Conservation (phyloP, 1,284 basidiomycete species). For the Ustanciosporium gigantosporum region DNA sequence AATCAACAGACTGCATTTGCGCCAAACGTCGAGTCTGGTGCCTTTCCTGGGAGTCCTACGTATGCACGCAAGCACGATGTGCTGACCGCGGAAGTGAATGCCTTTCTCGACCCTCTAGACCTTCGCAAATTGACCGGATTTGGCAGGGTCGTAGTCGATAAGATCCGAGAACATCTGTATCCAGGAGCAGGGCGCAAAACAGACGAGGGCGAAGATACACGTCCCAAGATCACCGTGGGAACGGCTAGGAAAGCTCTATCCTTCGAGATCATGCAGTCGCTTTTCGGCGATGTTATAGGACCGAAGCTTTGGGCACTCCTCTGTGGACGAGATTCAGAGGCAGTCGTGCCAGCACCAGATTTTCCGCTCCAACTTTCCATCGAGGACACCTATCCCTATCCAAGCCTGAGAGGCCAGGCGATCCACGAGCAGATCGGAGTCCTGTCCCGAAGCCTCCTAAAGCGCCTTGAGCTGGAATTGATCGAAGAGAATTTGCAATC, state of each 20-base stretch:
- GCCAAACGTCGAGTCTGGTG: constrained; percentile 2
- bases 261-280: constrained; percentile 10
- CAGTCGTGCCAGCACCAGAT: constrained; percentile 56
- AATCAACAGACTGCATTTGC: constrained; percentile 56
- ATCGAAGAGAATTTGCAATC: constrained; percentile 9
- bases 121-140: constrained; percentile 48
- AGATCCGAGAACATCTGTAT: constrained; percentile 28
- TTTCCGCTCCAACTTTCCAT: constrained; percentile 60
- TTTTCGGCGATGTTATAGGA: constrained; percentile 51
- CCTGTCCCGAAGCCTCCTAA: constrained; percentile 34
- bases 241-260: constrained; percentile 36
- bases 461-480: constrained; percentile 53
- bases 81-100: constrained; percentile 27
- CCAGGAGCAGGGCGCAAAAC: neutral
- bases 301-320: constrained; percentile 54
- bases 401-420: constrained; percentile 22
- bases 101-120: constrained; percentile 54
- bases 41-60: too few relatives aligned
- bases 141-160: constrained; percentile 35
- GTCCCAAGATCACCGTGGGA: constrained; percentile 16
- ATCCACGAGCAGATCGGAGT: constrained; percentile 27
- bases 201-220: neutral
- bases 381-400: constrained; percentile 58
- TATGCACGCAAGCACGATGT: neutral
- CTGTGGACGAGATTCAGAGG: constrained; percentile 52